phyloP scores from a whole-genome alignment of 176 grass and related monocot species.

The Bonia amplexicaulis region DNA sequence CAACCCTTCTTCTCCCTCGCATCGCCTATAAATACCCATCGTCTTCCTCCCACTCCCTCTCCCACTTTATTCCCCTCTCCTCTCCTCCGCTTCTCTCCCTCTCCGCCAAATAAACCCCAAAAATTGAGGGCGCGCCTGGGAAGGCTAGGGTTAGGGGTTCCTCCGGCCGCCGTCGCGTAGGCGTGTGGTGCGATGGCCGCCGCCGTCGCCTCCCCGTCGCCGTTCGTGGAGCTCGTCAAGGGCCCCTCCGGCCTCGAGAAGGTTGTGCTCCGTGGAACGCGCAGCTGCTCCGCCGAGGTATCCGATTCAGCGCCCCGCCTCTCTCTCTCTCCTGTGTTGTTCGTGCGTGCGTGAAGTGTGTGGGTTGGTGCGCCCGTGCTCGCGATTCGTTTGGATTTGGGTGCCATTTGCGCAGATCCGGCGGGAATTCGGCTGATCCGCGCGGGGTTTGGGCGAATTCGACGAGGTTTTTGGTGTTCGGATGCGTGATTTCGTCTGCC shows the following conservation, averaged over 20 bases:
- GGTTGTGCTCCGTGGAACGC: slow-evolving; percentile 38
- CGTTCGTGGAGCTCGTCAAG: slow-evolving; percentile 42
- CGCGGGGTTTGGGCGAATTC: not conserved
- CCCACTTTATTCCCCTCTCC: slow-evolving; percentile 23
- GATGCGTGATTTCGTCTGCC: not conserved
- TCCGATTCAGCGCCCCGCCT: not conserved
- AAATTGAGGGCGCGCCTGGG: not conserved
- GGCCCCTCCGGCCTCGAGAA: slow-evolving; percentile 46
- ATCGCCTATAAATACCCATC: slow-evolving; percentile 37
- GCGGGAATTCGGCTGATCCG: slow-evolving; percentile 30
- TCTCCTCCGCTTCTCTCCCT: not conserved
- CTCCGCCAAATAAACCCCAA: slow-evolving; percentile 28
- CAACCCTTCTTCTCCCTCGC: not conserved
- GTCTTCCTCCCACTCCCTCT: not conserved
- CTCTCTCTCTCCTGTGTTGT: not conserved
- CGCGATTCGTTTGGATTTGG: slow-evolving; percentile 33
- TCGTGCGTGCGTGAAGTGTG: not conserved
- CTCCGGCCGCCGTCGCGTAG: not conserved
- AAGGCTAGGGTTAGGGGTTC: slow-evolving; percentile 28
- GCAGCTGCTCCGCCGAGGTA: slow-evolving; percentile 53
- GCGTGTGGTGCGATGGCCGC: slow-evolving; percentile 37
- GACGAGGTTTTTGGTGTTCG: not conserved
- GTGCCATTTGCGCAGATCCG: slow-evolving; percentile 30
- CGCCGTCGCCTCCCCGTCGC: not conserved
- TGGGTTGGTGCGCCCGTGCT: not conserved